phyloP scores from a whole-genome alignment of 371 early-diverging fungal genomes.

The Nematocida ausubeli region DNA sequence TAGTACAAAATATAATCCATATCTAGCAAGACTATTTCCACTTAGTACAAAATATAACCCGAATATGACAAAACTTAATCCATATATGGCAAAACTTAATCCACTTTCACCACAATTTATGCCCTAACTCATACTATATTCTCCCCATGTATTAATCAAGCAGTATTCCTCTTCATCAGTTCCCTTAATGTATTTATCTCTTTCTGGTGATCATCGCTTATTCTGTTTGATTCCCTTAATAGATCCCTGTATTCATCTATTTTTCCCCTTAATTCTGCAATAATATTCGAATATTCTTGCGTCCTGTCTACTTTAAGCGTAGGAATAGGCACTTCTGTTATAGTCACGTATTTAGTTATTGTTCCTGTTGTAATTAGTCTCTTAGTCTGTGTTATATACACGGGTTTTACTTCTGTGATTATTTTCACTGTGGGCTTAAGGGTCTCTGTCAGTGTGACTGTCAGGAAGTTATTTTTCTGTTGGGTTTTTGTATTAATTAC shows the following conservation, averaged over 20 bases:
- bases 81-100: too few species aligned
- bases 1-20: too few species aligned
- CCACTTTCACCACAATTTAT: too few species aligned
- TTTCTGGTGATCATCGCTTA: not conserved
- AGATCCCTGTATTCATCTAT: not conserved
- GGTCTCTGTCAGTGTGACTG: not conserved
- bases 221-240: not conserved
- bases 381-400: not conserved
- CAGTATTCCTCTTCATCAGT: not conserved
- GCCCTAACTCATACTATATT: too few species aligned
- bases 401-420: not conserved
- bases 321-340: not conserved
- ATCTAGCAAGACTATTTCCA: too few species aligned
- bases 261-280: not conserved
- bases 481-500: slow-evolving; percentile 8
- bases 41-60: too few species aligned
- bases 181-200: not conserved
- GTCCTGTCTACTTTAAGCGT: not conserved
- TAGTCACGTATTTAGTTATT: slow-evolving; percentile 3
- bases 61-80: too few species aligned
- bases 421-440: not conserved
- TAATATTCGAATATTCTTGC: not conserved
- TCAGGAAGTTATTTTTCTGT: not conserved
- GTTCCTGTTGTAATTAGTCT: slow-evolving; percentile 5
- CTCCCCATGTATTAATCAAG: too few species aligned